Evolutionary conservation across 805 yeast genomes (phyloP), one percentile per base, ranked within the genome.

Genomic region (Yamadazyma nakazawae): DNA sequence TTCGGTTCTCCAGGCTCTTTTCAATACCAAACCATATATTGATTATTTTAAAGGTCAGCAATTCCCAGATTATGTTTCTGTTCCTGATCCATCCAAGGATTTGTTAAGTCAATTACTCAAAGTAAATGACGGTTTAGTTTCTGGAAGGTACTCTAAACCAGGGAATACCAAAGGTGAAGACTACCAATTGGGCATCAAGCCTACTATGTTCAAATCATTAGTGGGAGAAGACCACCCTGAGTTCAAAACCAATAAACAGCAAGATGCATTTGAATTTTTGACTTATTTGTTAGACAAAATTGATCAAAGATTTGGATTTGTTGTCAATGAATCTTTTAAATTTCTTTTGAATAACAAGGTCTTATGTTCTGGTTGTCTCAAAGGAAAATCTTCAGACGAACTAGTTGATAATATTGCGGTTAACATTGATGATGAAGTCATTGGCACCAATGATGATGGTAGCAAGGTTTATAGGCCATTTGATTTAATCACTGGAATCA

Each of bases 191-290:
- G 97, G 98, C 5, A 75, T 94, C 16, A 78, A 80, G 43, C 97
- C 97, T 0, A 70, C 79, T 1, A 75, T 85, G 40, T 83, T 94
- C 65, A 92, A 92, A 62, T 70, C 79, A 8, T 68, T 89, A 21
- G 72, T 94, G 43, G 97, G 97, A 3, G 76, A 77, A 42, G 80
- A 80, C 32, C 95, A 94, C 62, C 73, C 74, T 14, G 99, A 94
- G 58, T 94, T 94, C 56, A 74, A 83, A 38, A 83, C 96, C 0
- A 87, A 84, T 75, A 80, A 82, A 55, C 99, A 94, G 61, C 99
- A 94, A 63, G 99, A 94, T 69, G 94, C 98, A 0, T 86, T 83
- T 70, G 99, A 94, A 63, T 94, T 90, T 60, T 78, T 90, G 65
- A 66, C 80, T 5, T 85, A 82, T 60, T 63, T 92, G 8, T 58